These are phyloP conservation scores for Luvunga scandens DNA, from an alignment of 345 rosid species.

Conservation along the genomic window DNA sequence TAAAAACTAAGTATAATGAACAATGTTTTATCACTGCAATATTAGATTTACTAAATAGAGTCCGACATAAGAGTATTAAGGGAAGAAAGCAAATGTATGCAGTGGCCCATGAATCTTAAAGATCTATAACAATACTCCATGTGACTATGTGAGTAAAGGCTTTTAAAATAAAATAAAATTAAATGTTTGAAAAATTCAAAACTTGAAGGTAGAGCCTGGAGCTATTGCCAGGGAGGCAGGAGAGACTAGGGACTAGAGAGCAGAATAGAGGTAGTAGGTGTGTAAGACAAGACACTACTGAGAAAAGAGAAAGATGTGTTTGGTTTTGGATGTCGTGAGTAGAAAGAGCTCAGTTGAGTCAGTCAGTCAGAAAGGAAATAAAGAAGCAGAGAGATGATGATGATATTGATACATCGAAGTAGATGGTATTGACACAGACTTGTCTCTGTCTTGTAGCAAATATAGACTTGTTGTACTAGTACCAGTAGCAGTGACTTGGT, in stretches of 20 bases:
- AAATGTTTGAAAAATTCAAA: too few relatives aligned
- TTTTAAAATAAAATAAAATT: neutral
- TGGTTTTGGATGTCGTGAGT: conserved; percentile 26
- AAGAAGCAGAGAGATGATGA: neutral
- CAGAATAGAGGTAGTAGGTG: neutral
- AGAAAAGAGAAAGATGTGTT: neutral
- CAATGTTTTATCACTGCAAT: too few relatives aligned
- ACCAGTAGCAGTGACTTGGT: too few relatives aligned
- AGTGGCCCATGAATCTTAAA: too few relatives aligned
- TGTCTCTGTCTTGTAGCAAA: neutral
- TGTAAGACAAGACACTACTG: neutral
- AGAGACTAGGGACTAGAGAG: conserved; percentile 25
- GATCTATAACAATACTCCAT: neutral
- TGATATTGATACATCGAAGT: neutral
- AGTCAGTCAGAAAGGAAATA: conserved; percentile 6
- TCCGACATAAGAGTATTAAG: neutral
- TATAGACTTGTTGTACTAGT: too few relatives aligned
- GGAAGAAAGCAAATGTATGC: too few relatives aligned
- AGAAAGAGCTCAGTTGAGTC: neutral
- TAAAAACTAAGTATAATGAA: too few relatives aligned
- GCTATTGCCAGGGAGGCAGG: conserved; percentile 5
- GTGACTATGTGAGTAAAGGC: conserved; percentile 8
- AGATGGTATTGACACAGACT: conserved; percentile 1
- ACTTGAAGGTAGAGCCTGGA: conserved; percentile 1
- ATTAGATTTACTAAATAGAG: neutral